Evolutionary conservation across 495 filamentous ascomycete species (phyloP).

Genomic region (Penicillium ucsense): DNA sequence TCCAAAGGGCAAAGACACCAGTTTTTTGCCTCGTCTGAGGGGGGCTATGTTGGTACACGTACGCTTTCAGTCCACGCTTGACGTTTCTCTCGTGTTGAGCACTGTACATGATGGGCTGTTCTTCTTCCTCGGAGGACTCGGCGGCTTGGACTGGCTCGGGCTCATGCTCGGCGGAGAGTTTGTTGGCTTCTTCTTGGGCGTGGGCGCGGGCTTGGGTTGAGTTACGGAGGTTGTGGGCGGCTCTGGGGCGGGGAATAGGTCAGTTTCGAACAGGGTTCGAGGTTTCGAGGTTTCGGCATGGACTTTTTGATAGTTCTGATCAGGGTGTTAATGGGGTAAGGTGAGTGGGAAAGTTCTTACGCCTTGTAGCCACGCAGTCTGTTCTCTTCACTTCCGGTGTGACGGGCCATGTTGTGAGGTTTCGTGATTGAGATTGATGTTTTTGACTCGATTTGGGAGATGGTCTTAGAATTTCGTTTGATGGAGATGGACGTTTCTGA

Average conservation of each 20-base stretch:
- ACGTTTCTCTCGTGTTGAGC: conserved; percentile 7
- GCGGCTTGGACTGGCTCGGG: too few species aligned
- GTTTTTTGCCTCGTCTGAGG: not conserved
- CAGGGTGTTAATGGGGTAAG: not conserved
- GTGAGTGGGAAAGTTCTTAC: not conserved
- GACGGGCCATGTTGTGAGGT: conserved; percentile 1
- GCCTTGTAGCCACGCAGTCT: conserved; percentile 15
- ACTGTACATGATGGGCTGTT: not conserved
- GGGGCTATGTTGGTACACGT: not conserved
- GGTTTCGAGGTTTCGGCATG: not conserved
- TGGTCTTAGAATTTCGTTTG: not conserved
- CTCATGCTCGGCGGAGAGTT: not conserved
- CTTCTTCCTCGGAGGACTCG: too few species aligned
- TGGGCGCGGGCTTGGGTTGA: not conserved
- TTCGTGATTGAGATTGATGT: not conserved
- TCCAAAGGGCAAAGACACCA: not conserved
- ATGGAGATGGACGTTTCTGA: not conserved
- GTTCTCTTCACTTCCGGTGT: conserved; percentile 4
- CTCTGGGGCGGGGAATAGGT: not conserved
- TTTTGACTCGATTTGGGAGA: not conserved
- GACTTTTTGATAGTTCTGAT: not conserved
- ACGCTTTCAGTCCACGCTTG: conserved; percentile 12
- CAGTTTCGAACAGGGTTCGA: not conserved
- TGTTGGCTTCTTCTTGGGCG: conserved; percentile 5
- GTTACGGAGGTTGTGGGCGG: not conserved